Evolutionary conservation across 2,329 filamentous ascomycete genomes (phyloP), one percentile per base, ranked within the genome.

Genomic region (Botrytis deweyae): DNA sequence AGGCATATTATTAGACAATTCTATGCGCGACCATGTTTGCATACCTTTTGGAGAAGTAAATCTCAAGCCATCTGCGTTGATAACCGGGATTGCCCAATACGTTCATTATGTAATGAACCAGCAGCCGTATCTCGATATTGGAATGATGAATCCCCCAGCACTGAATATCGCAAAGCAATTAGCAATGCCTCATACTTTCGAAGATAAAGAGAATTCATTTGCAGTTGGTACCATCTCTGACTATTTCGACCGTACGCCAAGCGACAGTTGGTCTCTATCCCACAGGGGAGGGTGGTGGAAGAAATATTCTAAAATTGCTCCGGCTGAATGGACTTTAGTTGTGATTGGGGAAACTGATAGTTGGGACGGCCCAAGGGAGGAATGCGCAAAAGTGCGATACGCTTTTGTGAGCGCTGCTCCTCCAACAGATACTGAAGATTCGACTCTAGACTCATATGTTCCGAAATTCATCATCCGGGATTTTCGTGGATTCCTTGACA

Each of bases 261-360:
- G 7, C 25, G 29, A 65, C 61, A 44, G 1, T 36, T 29, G n/a
- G 29, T 38, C 49, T 25, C 49, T n/a, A 52, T 55, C 52, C 14
- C 25, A 55, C 29, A 16, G 16, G 29, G 42, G 25, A 59, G 40
- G 40, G 16, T 49, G 29, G 58, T 62, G 44, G 70, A 72, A 72
- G 36, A 40, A 61, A 22, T 61, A 33, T 46, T 40, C 29, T 25
- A 73, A 63, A 29, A n/a, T 73, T 12, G 4, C 42, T 22, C 55
- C 65, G 22, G 38, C n/a, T 36, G 65, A 73, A 42, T 73, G 72
- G 44, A 64, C 55, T 70, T 10, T 73, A 14, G n/a, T n/a, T 7
- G 1, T 63, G 29, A 36, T 69, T 33, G 42, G 38, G 14, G 55
- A 61, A 46, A 68, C 22, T 40, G 25, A 58, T n/a, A 4, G 29